Evolutionary conservation across 2,329 filamentous ascomycete genomes (phyloP), one percentile per base, ranked within the genome.

Genomic region (Fusarium sp.): DNA sequence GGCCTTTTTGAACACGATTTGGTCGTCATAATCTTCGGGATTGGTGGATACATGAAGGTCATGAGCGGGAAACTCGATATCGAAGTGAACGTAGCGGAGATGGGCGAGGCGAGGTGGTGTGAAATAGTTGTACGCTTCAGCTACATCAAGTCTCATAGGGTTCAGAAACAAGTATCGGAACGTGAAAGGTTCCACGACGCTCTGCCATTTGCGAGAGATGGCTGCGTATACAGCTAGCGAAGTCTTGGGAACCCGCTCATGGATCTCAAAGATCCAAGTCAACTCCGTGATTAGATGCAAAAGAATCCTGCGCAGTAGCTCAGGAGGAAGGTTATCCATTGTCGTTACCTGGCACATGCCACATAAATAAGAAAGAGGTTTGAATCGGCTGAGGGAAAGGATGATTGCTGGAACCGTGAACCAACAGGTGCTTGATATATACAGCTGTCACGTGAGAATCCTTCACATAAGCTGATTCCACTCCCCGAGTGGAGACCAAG

Each of bases 51-150:
- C 61, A 15, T 40, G 12, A 8, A 56, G 45, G 35, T 56, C 33
- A 4, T 63, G 61, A 12, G 32, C 32, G 32, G 47, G 47, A 11
- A 56, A 63, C n/a, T 32, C 12, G 35, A 63, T 30, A 1, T 17
- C 12, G n/a, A 54, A 63, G 6, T 3, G 7, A 25, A 63, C 17
- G 20, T 32, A 11, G 33, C 61, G 43, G n/a, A 56, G 14, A 40
- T 40, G 17, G 4, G 61, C 45, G 17, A 63, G 61, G 2, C 61
- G 61, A 25, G 33, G 7, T n/a, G 33, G 35, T 1, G 45, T 38
- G 27, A 63, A 35, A 56, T 63, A 63, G 25, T 56, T 47, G 43
- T 66, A 37, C 11, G 56, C 33, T 27, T 61, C 25, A n/a, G 63
- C 25, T 32, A 15, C 10, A 17, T 20, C 40, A 43, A 66, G 38